phyloP scores from a whole-genome alignment of 257 asterid species.

The Solanum commersonii region DNA sequence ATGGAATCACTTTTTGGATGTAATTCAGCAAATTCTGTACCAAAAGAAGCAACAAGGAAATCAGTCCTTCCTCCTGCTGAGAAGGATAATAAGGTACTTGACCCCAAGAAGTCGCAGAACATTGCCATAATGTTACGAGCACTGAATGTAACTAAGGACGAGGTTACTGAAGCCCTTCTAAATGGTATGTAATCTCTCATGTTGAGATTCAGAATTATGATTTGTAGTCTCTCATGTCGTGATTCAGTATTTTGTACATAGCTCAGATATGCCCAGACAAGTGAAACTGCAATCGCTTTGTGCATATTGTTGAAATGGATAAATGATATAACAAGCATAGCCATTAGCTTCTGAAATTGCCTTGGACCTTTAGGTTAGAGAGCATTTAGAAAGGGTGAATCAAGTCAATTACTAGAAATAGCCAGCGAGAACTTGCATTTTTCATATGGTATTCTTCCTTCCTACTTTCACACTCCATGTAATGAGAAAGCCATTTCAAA shows the following conservation, averaged over 20 bases:
- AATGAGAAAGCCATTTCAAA: background rate
- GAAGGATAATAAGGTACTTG: constrained; percentile 75
- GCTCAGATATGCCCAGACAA: background rate
- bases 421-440: background rate
- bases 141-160: constrained; percentile 79
- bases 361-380: background rate
- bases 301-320: background rate
- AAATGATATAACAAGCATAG: background rate
- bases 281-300: background rate
- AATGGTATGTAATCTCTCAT: constrained; percentile 50
- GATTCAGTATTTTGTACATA: background rate
- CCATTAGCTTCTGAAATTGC: background rate
- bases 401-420: background rate
- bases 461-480: background rate
- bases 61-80: constrained; percentile 34
- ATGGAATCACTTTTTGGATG: constrained; percentile 94
- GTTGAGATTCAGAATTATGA: constrained; percentile 24
- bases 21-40: constrained; percentile 44
- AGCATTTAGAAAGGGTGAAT: background rate
- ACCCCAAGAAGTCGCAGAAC: constrained; percentile 96
- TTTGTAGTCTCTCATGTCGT: constrained; percentile 17
- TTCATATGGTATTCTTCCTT: background rate
- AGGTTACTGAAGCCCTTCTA: constrained; percentile 81
- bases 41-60: constrained; percentile 52
- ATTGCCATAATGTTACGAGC: constrained; percentile 90